Evolutionary conservation across 2,329 filamentous ascomycete species (phyloP), one percentile per base, ranked within the genome.

Genomic region (Aspergillus pseudoviridinutans): DNA sequence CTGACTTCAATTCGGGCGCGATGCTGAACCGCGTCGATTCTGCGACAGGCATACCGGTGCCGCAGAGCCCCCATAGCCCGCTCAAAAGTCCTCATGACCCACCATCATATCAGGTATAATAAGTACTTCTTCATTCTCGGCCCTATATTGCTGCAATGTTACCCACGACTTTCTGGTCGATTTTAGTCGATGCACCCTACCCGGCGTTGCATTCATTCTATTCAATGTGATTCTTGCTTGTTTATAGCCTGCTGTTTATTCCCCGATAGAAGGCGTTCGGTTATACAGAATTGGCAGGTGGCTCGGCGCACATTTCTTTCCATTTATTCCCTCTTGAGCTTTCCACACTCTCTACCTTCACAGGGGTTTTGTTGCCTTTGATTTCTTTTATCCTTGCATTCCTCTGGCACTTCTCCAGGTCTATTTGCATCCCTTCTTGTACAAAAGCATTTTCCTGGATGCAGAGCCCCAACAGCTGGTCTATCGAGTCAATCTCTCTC

Each of bases 1-100:
- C 87, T 67, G 94, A 97, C 68, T 96, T 97, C 69, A 96, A 93
- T 0, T 92, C 90, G 28, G 92, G 92, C 14, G 91, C 91, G 41
- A 87, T 93, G 71, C 78, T 99, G 64, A 88, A 87, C 50, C 84
- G 92, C 61, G 85, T 96, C 63, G 94, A 97, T 78, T 92, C 89
- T 14, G 68, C 74, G 47, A 68, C 64, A 47, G 67, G 60, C 41
- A 59, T 50, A 29, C 66, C 61, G 53, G 57, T 52, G 69, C 75
- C 53, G 50, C 66, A 66, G 49, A 69, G 62, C 60, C 68, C 65
- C 52, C 63, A 68, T 58, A 70, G 71, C 59, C 71, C 72, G 57
- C 71, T 75, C 46, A 70, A 66, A 57, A 63, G 63, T 49, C 68
- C 66, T 50, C 61, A 69, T 44, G 73, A 75, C 62, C 66, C 67